These are phyloP conservation scores for Chlamydomonas sp. DNA, from an alignment of 139 green algal genomes.

Conservation along the genomic window DNA sequence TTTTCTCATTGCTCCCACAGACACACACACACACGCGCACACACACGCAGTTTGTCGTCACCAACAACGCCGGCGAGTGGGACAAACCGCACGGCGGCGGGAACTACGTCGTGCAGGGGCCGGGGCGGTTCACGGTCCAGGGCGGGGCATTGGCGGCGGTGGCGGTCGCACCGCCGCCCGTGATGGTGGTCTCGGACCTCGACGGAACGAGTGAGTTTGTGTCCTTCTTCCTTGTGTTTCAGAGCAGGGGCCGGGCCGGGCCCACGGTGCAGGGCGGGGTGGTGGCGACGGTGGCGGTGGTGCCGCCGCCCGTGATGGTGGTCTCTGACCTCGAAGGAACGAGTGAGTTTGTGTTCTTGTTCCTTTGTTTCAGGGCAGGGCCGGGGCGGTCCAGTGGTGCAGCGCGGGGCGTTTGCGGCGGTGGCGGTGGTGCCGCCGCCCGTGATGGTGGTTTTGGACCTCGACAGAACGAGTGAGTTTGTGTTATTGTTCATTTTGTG, in stretches of 20 bases:
- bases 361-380: conserved; percentile 40
- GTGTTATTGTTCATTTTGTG: conserved; percentile 21
- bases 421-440: not conserved
- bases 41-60: no score
- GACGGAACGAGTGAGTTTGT: conserved; percentile 41
- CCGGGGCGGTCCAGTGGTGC: conserved; percentile 9
- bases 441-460: conserved; percentile 52
- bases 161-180: not conserved
- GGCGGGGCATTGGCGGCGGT: not conserved
- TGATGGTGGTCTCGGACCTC: conserved; percentile 60
- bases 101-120: not conserved
- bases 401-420: not conserved
- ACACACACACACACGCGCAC: no score
- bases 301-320: not conserved
- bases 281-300: not conserved
- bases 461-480: conserved; percentile 51
- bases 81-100: no score
- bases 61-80: no score
- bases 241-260: conserved; percentile 39
- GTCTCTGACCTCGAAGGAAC: conserved; percentile 3
- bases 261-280: no score
- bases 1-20: no score
- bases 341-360: no score
- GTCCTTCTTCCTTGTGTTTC: conserved; percentile 27
- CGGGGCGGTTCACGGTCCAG: conserved; percentile 9